Base-by-base conservation (phyloP, 345 rosid species). In the Brassica juncea region DNA sequence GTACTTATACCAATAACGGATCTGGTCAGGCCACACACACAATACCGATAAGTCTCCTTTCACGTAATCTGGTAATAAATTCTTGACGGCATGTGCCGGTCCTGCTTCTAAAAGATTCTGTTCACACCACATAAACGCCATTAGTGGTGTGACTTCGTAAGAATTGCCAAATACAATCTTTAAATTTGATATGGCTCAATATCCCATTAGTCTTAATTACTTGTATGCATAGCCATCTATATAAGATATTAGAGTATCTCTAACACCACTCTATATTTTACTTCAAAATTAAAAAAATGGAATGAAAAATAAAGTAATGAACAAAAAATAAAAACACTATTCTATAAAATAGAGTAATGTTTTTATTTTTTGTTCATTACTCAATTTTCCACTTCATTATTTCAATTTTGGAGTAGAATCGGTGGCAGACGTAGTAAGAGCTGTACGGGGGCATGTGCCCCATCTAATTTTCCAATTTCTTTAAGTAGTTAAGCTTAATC, bases 11-110 rank as follows among this genome's bases (percentile, higher is more conserved):
- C 79, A 71, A 73, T 82, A 82, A 32, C 92, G 82, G 67, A 94
- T 76, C 73, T 90, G 85, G 83, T 94, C 99, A 15, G 99, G 70
- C 98, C 99, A 94, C 5, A 97, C 85, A 83, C 97, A 92, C 69
- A 94, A 87, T 49, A 89, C 80, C 37, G 98, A 93, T 73, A 94
- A 88, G 75, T 94, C 95, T 63, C 97, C 99, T 27, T 85, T 85
- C 57, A 90, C 95, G 70, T 86, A 92, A 66, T 83, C 91, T 1
- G 98, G 98, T 72, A 94, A 90, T 80, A 94, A 78, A 42, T 86
- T 84, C 61, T 85, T 86, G 16, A 90, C 90, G 0, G 86, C 87
- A 82, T 90, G 87, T 10, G 90, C 92, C 15, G 88, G 97, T 78
- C 88, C 91, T 2, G 94, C 86, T 73, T 87, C 91, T 63, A 94